phyloP scores from a whole-genome alignment of 2,329 filamentous ascomycete genomes.

The Pseudogymnoascus sp. region DNA sequence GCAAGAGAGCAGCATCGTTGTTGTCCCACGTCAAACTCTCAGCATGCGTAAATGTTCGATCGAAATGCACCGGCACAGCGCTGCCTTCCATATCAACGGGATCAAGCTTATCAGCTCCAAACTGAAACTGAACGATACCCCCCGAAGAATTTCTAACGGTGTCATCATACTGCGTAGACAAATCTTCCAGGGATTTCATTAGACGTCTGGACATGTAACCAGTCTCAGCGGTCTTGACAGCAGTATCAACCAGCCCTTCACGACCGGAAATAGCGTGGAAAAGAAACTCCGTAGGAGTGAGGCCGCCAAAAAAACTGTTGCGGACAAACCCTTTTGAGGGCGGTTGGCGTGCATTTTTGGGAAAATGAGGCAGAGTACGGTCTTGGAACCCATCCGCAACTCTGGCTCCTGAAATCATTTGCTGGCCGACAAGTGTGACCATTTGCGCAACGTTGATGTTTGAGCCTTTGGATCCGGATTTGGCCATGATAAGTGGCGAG shows the following conservation, averaged over 20 bases:
- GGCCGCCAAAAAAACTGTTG: slow-evolving; percentile 93
- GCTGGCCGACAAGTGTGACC: slow-evolving; percentile 94
- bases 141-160: slow-evolving; percentile 88
- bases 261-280: slow-evolving; percentile 98
- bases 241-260: slow-evolving; percentile 97
- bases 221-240: slow-evolving; percentile 97
- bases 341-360: slow-evolving; percentile 86
- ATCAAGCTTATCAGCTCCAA: slow-evolving; percentile 90
- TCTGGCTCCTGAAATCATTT: slow-evolving; percentile 91
- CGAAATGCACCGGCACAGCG: slow-evolving; percentile 85
- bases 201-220: slow-evolving; percentile 97
- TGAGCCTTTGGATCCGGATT: slow-evolving; percentile 92
- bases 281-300: slow-evolving; percentile 85
- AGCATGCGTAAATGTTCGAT: slow-evolving; percentile 78
- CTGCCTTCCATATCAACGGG: slow-evolving; percentile 96
- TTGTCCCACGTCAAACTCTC: slow-evolving; percentile 74
- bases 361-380: slow-evolving; percentile 87
- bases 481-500: slow-evolving; percentile 91
- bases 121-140: slow-evolving; percentile 91
- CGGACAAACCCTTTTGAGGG: slow-evolving; percentile 92
- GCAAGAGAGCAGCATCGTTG: slow-evolving; percentile 61
- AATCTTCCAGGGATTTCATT: slow-evolving; percentile 96
- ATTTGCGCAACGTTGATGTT: slow-evolving; percentile 98
- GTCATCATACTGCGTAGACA: slow-evolving; percentile 87
- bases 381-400: slow-evolving; percentile 96